These are phyloP conservation scores for Phaffia rhodozyma DNA, from an alignment of 1,284 basidiomycete genomes.

Conservation along the genomic window DNA sequence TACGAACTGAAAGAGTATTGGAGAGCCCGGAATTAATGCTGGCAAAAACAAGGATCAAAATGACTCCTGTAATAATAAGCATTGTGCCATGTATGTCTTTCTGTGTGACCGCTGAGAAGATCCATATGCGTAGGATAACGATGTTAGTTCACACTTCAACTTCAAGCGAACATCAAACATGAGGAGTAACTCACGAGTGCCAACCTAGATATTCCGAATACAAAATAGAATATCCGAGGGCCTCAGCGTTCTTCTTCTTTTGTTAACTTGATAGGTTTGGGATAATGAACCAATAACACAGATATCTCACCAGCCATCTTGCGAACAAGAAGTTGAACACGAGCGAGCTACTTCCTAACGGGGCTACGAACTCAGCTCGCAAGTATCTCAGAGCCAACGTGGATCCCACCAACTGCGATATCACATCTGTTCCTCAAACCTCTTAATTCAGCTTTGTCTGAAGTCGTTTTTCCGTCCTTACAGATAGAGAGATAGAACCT, in stretches of 20 bases:
- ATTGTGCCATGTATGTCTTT: conserved; percentile 34
- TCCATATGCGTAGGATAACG: background rate
- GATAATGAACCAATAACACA: background rate
- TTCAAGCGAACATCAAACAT: background rate
- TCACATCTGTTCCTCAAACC: background rate
- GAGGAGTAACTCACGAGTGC: conserved; percentile 29
- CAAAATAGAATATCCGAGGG: no score
- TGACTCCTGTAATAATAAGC: conserved; percentile 36
- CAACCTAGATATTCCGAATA: conserved; percentile 20
- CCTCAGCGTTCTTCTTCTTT: background rate
- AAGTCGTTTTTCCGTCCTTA: background rate
- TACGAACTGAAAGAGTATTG: conserved; percentile 25
- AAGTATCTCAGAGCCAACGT: conserved; percentile 35
- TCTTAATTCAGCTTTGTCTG: background rate
- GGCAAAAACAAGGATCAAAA: conserved; percentile 36
- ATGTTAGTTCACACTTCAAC: background rate
- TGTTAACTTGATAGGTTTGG: background rate
- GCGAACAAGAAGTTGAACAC: conserved; percentile 39
- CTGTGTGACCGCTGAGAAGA: conserved; percentile 29
- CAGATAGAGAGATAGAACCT: background rate
- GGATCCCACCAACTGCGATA: conserved; percentile 30
- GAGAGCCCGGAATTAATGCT: conserved; percentile 37
- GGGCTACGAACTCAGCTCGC: conserved; percentile 37
- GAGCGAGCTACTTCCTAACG: conserved; percentile 32
- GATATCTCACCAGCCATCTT: conserved; percentile 27